Base-by-base conservation (phyloP, 495 filamentous ascomycete species). In the Penicillium maclennaniae region DNA sequence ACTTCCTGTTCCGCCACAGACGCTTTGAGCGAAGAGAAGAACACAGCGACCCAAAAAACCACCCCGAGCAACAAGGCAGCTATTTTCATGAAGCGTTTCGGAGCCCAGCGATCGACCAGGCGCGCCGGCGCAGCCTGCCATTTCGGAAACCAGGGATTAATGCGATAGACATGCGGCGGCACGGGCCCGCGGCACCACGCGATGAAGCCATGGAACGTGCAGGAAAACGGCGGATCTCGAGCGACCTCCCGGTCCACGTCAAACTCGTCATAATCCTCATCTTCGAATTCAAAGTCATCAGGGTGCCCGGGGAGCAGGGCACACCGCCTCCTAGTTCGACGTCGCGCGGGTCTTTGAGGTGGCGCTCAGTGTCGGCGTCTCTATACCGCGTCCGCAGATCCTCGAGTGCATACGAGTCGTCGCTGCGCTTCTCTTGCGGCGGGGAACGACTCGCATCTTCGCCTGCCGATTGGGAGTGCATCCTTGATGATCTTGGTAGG, bases 31-130 rank as follows among this genome's bases (percentile, higher is more conserved):
- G 86, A 76, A 3, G 80, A 59, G 16, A 83, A 68, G 55, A 91
- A 92, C 2, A 81, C 73, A 9, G 83, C 59, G 1, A 87, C 72
- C 88, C 88, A 92, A 46, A 82, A 37, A 2, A 79, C 69, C 41
- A 86, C 70, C 45, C 75, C 86, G 9, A 61, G 62, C 4, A 82
- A 62, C 34, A 88, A 68, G 4, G 83, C 63, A 10, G 69, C 62
- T 7, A 81, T 59, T 43, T 81, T 77, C 38, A 81, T 76, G n/a
- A 43, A 71, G 39, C 59, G 70, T 34, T 69, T 76, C 19, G 85
- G 87, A 15, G 86, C 66, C 37, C 73, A 76, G 34, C 68, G 77
- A 43, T 84, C 76, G 40, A 91, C 63, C 12, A 88, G 59, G 26
- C 73, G 70, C 57, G 80, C 70, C 0, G 87, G 87, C 37, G 78